These are phyloP conservation scores for Scutellaria barbata DNA, from an alignment of 257 asterid species.

Conservation along the genomic window DNA sequence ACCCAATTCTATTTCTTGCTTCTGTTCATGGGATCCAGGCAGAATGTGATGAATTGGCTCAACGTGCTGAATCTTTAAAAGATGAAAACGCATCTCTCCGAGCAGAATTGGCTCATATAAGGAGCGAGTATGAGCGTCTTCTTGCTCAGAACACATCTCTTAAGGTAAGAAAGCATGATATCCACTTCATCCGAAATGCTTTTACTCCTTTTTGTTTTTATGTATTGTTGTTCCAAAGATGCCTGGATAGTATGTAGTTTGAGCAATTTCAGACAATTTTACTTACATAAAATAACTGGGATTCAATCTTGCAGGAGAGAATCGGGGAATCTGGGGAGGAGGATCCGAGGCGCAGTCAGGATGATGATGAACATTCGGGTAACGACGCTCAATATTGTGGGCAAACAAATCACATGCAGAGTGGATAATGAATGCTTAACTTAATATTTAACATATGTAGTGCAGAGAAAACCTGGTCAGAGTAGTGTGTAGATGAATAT, in stretches of 20 bases:
- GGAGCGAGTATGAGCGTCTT: conserved; percentile 72
- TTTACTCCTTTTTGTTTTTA: neutral
- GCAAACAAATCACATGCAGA: conserved; percentile 31
- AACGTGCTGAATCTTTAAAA: conserved; percentile 69
- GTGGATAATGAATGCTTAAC: conserved; percentile 28
- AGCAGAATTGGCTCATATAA: conserved; percentile 69
- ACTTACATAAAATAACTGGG: neutral
- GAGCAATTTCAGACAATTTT: neutral
- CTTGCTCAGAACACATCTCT: conserved; percentile 73
- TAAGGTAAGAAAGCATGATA: conserved; percentile 52
- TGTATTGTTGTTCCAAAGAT: neutral
- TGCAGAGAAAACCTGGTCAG: conserved; percentile 33
- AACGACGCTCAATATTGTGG: conserved; percentile 34
- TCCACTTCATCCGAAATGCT: neutral
- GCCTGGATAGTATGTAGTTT: neutral
- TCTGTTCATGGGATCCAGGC: conserved; percentile 53
- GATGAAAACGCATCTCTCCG: conserved; percentile 81
- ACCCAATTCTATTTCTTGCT: conserved; percentile 25
- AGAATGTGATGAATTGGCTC: conserved; percentile 88
- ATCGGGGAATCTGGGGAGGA: conserved; percentile 61
- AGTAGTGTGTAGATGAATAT: conserved; percentile 44
- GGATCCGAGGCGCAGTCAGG: conserved; percentile 52
- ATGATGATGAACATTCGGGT: conserved; percentile 34
- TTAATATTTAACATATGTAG: conserved; percentile 51
- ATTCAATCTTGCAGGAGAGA: conserved; percentile 61